Base-by-base conservation (phyloP, 2,329 filamentous ascomycete species). In the Aurifilum marmelostoma region DNA sequence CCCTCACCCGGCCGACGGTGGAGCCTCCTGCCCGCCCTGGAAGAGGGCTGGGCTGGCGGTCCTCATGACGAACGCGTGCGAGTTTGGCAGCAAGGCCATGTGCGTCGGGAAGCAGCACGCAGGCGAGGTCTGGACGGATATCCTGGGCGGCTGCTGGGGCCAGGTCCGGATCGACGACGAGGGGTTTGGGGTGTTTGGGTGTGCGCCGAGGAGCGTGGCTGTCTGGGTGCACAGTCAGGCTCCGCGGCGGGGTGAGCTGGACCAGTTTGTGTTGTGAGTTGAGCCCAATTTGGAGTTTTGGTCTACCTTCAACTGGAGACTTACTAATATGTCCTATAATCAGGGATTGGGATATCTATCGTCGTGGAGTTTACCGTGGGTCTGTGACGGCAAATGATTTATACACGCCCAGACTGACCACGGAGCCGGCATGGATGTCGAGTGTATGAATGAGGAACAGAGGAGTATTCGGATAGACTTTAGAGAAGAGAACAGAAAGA, bases 121-220 rank as follows among this genome's bases (percentile, higher is more conserved):
- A 0, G 88, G 87, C 0, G 87, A 91, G 78, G 76, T 80, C 52
- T 92, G 89, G 89, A 88, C 86, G 0, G 89, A 92, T 79, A 75
- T 92, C 1, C 76, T 89, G 65, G 84, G 80, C 8, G 86, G 84
- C 83, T 82, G 83, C 67, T 74, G 84, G 63, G 83, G 83, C 0
- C 82, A 87, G 71, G 85, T 91, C 0, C 77, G 79, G 21, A 89
- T 92, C 73, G 88, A 88, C 72, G 77, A 80, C 1, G 80, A 85
- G 41, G 90, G 90, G 0, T 89, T 82, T 74, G 90, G 86, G 0
- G 69, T 80, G 18, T 92, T 92, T 72, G 81, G 81, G 0, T 87
- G 86, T 52, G 78, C 79, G 14, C 81, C 81, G 7, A 80, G 83
- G 50, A 88, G 87, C 73, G 83, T 90, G 1, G 84, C 85, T 62